These are phyloP conservation scores for Erythrobasidium hasegawianum DNA, from an alignment of 1,284 basidiomycete species.

Conservation along the genomic window DNA sequence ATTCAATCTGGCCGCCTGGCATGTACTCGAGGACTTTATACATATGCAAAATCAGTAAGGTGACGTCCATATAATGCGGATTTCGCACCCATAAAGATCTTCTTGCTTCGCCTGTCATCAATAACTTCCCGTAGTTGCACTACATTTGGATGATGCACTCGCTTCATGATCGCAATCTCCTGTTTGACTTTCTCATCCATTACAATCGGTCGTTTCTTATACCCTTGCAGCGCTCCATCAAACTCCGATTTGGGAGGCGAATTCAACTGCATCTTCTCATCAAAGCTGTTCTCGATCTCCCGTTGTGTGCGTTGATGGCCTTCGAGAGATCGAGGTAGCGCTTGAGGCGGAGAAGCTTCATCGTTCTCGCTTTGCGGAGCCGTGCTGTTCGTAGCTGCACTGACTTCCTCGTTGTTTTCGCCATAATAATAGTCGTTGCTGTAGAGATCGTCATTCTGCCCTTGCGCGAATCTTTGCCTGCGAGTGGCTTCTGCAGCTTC, in stretches of 20 bases:
- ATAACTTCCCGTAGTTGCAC: conserved; percentile 92
- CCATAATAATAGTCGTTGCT: neutral
- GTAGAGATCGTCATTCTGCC: conserved; percentile 34
- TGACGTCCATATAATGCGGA: neutral
- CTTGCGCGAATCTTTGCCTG: conserved; percentile 30
- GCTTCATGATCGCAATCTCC: conserved; percentile 98
- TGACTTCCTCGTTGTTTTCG: neutral
- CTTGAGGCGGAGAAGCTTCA: neutral
- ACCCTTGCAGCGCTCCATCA: neutral
- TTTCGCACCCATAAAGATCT: conserved; percentile 82
- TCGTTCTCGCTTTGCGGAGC: neutral
- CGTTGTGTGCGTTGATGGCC: neutral
- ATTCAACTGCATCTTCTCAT: conserved; percentile 23
- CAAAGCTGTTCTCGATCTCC: neutral
- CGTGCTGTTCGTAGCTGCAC: neutral
- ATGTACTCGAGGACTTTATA: conserved; percentile 87
- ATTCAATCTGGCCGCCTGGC: conserved; percentile 87
- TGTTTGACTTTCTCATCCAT: conserved; percentile 76
- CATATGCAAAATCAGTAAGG: neutral
- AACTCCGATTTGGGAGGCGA: neutral
- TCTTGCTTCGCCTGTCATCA: conserved; percentile 82
- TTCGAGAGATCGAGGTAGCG: neutral
- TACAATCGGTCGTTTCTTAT: conserved; percentile 40
- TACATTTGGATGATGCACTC: conserved; percentile 78
- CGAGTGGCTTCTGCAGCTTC: conserved; percentile 29